Conservation (phyloP, 768 basidiomycete genomes). For the Termitomyces sp. region DNA sequence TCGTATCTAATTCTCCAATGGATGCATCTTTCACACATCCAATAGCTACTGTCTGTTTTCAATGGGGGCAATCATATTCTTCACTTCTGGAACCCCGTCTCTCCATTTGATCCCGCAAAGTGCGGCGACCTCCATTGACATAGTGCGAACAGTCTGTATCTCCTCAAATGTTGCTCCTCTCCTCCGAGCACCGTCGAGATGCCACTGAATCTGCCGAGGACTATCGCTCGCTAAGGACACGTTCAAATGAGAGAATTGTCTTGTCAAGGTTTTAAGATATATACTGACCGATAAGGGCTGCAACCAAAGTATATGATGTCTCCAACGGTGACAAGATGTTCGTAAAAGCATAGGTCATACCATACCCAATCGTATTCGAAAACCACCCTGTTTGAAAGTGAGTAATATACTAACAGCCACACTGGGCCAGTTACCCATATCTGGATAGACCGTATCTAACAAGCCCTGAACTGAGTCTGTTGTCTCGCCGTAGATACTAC, state of each 20-base stretch:
- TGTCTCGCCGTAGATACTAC: conserved; percentile 50
- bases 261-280: not conserved
- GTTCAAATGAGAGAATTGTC: not conserved
- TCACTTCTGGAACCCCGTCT: conserved; percentile 43
- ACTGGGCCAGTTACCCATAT: conserved; percentile 42
- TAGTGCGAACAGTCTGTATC: conserved; percentile 45
- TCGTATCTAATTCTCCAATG: not conserved
- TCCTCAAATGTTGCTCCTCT: conserved; percentile 50
- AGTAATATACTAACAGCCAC: not conserved
- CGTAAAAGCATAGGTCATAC: conserved; percentile 45
- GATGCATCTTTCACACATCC: not conserved
- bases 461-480: conserved; percentile 40
- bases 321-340: conserved; percentile 44
- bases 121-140: conserved; percentile 45
- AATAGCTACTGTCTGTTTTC: not conserved
- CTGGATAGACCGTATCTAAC: conserved; percentile 51
- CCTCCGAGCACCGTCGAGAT: conserved; percentile 49
- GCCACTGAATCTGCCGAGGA: conserved; percentile 63
- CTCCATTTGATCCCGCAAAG: conserved; percentile 48
- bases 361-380: conserved; percentile 49
- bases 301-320: conserved; percentile 55
- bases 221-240: conserved; percentile 39
- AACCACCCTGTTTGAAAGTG: conserved; percentile 40
- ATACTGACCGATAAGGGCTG: conserved; percentile 40
- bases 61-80: conserved; percentile 5